Percentiles rank a stretch among this genome's conserved stretches.
Conservation (phyloP, 768 basidiomycete genomes). For the Boletus barrowsii region DNA sequence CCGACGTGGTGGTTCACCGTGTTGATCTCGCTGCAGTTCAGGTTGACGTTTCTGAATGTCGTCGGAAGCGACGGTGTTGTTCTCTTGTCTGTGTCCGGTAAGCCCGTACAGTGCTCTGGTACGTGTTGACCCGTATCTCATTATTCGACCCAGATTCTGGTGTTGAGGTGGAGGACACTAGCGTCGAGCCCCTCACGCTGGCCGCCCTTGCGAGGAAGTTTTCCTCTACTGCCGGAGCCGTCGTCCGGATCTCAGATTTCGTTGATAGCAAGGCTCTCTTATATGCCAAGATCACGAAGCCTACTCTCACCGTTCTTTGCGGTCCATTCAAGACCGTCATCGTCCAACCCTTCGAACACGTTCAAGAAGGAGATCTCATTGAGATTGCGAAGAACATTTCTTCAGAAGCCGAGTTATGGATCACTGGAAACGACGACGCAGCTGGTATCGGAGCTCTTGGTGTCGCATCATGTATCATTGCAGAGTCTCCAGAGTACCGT, state of each 20-base stretch:
- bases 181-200: constrained; percentile 15
- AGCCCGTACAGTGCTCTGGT: neutral
- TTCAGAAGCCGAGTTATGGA: constrained; percentile 27
- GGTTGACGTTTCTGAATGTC: constrained; percentile 19
- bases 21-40: constrained; percentile 20
- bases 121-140: neutral
- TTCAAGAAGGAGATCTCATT: constrained; percentile 24
- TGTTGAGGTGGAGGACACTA: constrained; percentile 11
- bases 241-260: constrained; percentile 11
- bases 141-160: constrained; percentile 12
- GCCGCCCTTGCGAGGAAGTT: constrained; percentile 8
- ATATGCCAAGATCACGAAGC: constrained; percentile 12
- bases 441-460: constrained; percentile 31
- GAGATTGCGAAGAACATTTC: constrained; percentile 25
- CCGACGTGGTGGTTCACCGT: constrained; percentile 22
- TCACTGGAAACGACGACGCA: constrained; percentile 29
- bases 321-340: constrained; percentile 26
- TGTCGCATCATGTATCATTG: constrained; percentile 26
- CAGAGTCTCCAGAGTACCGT: constrained; percentile 30
- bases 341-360: constrained; percentile 25
- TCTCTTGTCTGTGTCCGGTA: constrained; percentile 24
- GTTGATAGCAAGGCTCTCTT: constrained; percentile 11
- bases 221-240: constrained; percentile 8
- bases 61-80: constrained; percentile 21
- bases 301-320: constrained; percentile 13